These are phyloP conservation scores for Fusarium austroafricanum DNA, from an alignment of 2,329 filamentous ascomycete species.

Conservation along the genomic window DNA sequence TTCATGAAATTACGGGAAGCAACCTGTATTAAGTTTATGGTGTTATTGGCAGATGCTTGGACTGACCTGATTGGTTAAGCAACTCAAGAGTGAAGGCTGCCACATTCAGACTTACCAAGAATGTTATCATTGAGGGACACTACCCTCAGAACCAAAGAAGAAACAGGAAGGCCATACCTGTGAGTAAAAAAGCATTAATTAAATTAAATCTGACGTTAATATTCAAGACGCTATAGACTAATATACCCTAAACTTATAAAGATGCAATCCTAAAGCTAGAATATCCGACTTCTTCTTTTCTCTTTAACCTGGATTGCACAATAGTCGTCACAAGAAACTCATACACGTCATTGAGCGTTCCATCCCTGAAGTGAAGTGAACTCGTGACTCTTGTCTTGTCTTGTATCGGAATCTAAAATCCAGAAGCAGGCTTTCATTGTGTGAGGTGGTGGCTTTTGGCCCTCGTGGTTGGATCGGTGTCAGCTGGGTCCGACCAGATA, in stretches of 20 bases:
- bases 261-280: no score
- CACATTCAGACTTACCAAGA: not conserved
- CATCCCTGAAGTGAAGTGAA: not conserved
- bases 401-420: not conserved
- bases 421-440: not conserved
- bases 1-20: no score
- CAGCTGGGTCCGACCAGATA: conserved; percentile 11
- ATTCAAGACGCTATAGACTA: no score
- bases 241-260: no score
- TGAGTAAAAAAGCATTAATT: no score
- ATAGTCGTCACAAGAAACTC: not conserved
- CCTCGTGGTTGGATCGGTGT: conserved; percentile 22
- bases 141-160: no score
- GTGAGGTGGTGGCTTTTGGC: not conserved
- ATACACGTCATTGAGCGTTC: conserved; percentile 3
- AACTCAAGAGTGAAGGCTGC: not conserved
- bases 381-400: conserved; percentile 4
- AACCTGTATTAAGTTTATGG: not conserved
- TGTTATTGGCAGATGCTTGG: not conserved
- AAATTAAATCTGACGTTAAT: no score
- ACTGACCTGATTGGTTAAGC: not conserved
- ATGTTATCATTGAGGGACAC: not conserved
- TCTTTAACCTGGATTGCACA: not conserved
- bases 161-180: no score
- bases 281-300: no score